Conservation (phyloP, 1,284 basidiomycete genomes). For the Trametes polyzona region DNA sequence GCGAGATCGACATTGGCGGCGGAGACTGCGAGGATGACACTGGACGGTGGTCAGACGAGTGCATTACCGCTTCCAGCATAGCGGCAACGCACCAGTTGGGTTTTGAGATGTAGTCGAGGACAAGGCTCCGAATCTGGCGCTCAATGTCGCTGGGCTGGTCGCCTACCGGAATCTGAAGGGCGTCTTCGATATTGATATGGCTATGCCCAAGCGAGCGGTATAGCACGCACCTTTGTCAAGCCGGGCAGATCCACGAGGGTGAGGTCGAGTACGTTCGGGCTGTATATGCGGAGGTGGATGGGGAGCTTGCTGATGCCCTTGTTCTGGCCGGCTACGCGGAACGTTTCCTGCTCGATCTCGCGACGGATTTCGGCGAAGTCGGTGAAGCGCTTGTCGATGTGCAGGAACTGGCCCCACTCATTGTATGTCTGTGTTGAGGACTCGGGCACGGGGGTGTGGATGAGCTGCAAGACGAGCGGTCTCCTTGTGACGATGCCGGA, state of each 20-base stretch:
- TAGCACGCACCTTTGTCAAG: conserved; percentile 80
- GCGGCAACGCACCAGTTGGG: conserved; percentile 79
- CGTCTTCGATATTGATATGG: background rate
- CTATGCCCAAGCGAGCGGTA: background rate
- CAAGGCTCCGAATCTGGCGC: conserved; percentile 92
- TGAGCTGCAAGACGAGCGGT: conserved; percentile 93
- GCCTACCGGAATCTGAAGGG: conserved; percentile 79
- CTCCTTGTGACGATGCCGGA: conserved; percentile 95
- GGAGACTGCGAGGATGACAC: conserved; percentile 96
- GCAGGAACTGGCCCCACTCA: conserved; percentile 97
- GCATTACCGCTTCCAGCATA: background rate
- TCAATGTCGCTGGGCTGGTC: conserved; percentile 96
- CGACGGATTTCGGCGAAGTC: conserved; percentile 93
- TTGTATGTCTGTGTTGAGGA: conserved; percentile 51
- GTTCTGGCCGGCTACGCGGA: conserved; percentile 97
- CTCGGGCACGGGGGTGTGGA: conserved; percentile 77
- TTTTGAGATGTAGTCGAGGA: conserved; percentile 95
- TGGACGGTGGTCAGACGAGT: conserved; percentile 35
- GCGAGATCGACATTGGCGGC: conserved; percentile 98
- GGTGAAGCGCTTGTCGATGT: conserved; percentile 94
- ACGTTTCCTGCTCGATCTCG: conserved; percentile 99
- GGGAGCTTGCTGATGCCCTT: conserved; percentile 97
- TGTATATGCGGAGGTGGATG: conserved; percentile 94
- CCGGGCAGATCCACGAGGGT: conserved; percentile 97
- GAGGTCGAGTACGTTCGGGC: conserved; percentile 92